Percentiles rank a stretch among this genome's conserved stretches.
Conservation (phyloP, 345 rosid genomes). For the Arabis hirsuta region DNA sequence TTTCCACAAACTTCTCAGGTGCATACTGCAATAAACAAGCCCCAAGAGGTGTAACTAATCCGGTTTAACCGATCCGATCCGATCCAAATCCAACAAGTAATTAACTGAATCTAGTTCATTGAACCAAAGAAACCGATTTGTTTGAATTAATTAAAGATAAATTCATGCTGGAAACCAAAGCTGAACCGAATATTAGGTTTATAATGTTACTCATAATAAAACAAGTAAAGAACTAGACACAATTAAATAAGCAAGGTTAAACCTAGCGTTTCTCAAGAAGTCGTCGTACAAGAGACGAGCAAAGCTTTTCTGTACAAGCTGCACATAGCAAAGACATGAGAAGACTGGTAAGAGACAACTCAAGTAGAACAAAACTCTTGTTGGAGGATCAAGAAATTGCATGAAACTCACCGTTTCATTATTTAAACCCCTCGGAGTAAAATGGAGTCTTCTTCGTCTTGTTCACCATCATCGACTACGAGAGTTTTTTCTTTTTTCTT, state of each 20-base stretch:
- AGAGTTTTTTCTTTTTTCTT: too few species aligned
- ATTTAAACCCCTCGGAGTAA: too few species aligned
- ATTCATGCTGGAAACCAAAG: not conserved
- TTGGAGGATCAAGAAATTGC: constrained; percentile 42
- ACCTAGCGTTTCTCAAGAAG: constrained; percentile 84
- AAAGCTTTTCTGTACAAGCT: constrained; percentile 99
- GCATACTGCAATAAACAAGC: constrained; percentile 52
- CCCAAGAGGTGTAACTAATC: not conserved
- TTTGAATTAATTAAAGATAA: too few species aligned
- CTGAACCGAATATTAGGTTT: not conserved
- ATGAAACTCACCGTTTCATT: too few species aligned
- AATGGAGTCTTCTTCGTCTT: too few species aligned
- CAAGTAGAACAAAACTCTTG: constrained; percentile 15
- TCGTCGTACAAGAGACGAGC: constrained; percentile 88
- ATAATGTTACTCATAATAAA: not conserved
- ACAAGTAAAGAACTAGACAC: constrained; percentile 4
- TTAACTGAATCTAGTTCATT: too few species aligned
- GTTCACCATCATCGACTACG: too few species aligned
- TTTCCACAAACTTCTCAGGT: constrained; percentile 87
- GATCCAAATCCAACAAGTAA: too few species aligned
- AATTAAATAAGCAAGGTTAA: constrained; percentile 4
- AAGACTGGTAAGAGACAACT: constrained; percentile 22
- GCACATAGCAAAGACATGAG: constrained; percentile 40
- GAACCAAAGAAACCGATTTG: not conserved
- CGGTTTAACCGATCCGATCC: too few species aligned